A percentile compares a stretch with the other conserved stretches of the same genome.
These are phyloP conservation scores for Jamesozyma gamospora DNA, from an alignment of 805 yeast genomes.

Conservation along the genomic window DNA sequence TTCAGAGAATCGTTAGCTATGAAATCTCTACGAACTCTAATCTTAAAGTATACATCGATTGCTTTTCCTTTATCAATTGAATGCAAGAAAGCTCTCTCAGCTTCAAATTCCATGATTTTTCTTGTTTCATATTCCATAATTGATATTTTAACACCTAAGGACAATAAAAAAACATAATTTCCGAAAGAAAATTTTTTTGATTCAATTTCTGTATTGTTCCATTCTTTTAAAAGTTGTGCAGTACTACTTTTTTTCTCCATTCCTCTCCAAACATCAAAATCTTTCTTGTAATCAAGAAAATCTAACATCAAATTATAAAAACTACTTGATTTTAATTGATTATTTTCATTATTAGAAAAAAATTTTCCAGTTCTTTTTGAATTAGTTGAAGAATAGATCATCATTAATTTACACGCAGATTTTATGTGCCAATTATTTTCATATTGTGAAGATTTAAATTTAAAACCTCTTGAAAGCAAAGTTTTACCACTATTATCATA, in stretches of 20 bases:
- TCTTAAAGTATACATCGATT: conserved; percentile 56
- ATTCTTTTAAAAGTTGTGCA: not conserved
- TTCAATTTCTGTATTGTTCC: conserved; percentile 2
- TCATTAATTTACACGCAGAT: conserved; percentile 52
- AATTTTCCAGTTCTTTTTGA: conserved; percentile 4
- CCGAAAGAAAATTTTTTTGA: conserved; percentile 42
- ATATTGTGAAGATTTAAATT: conserved; percentile 36
- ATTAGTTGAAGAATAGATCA: conserved; percentile 48
- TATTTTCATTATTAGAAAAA: conserved; percentile 12
- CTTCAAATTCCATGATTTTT: conserved; percentile 72
- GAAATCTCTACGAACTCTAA: conserved; percentile 56
- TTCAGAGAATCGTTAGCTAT: conserved; percentile 69
- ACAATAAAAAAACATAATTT: conserved; percentile 71
- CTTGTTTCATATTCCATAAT: conserved; percentile 76
- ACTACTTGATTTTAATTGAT: conserved; percentile 30
- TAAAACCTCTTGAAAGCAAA: conserved; percentile 5
- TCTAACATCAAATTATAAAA: conserved; percentile 74
- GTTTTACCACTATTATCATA: conserved; percentile 1
- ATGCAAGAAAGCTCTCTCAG: conserved; percentile 78
- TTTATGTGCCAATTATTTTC: conserved; percentile 75
- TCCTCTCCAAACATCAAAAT: conserved; percentile 67
- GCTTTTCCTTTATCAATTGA: conserved; percentile 55
- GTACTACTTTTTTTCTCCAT: conserved; percentile 1
- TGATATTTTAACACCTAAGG: conserved; percentile 73
- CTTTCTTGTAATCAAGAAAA: conserved; percentile 62